Evolutionary conservation across 352 stramenopile genomes (phyloP).

Genomic region (Globisporangium perplexum): DNA sequence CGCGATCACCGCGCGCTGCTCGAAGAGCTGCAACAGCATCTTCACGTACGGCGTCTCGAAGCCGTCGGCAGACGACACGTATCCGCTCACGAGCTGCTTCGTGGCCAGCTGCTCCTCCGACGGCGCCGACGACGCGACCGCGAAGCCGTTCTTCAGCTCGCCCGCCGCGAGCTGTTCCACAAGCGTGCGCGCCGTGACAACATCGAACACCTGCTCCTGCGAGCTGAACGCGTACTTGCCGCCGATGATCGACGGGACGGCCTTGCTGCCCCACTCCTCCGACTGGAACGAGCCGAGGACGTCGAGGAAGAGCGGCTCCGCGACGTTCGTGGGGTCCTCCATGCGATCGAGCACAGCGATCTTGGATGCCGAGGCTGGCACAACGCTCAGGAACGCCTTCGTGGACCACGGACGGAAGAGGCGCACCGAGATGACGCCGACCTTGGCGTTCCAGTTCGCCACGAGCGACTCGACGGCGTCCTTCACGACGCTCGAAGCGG

Average conservation of each 20-base stretch:
- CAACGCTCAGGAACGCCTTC: slow-evolving; percentile 62
- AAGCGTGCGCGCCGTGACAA: slow-evolving; percentile 72
- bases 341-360: slow-evolving; percentile 90
- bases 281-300: slow-evolving; percentile 89
- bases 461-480: slow-evolving; percentile 83
- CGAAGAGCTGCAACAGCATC: slow-evolving; percentile 74
- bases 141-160: slow-evolving; percentile 69
- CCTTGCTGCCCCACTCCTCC: slow-evolving; percentile 53
- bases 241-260: slow-evolving; percentile 67
- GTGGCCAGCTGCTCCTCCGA: slow-evolving; percentile 18
- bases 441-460: slow-evolving; percentile 79
- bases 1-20: slow-evolving; percentile 61
- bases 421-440: slow-evolving; percentile 85
- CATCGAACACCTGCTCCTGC: slow-evolving; percentile 72
- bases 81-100: slow-evolving; percentile 46
- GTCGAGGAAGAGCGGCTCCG: slow-evolving; percentile 90
- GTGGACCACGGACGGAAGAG: slow-evolving; percentile 90
- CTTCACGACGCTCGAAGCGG: slow-evolving; percentile 82
- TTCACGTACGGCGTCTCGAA: slow-evolving; percentile 74
- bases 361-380: slow-evolving; percentile 70
- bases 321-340: slow-evolving; percentile 81
- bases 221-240: slow-evolving; percentile 73
- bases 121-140: slow-evolving; percentile 27
- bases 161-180: slow-evolving; percentile 58
- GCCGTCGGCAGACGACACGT: slow-evolving; percentile 46